These are phyloP conservation scores for Nothophytophthora sp. DNA, from an alignment of 352 stramenopile genomes.

Conservation along the genomic window DNA sequence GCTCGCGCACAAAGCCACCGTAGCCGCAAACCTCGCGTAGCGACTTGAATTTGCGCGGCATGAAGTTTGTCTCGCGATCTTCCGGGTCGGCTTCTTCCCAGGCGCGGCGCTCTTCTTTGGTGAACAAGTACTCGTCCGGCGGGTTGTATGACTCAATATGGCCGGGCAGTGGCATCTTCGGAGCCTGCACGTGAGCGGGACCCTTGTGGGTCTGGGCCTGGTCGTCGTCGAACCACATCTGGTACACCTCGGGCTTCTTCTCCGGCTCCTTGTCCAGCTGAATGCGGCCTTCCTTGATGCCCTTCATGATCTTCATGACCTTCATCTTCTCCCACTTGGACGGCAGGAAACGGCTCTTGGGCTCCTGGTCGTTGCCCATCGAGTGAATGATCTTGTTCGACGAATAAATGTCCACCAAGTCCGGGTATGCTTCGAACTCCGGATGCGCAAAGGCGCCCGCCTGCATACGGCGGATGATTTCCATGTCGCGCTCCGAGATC, in stretches of 20 bases:
- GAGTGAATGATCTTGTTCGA: constrained; percentile 89
- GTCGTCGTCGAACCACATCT: constrained; percentile 94
- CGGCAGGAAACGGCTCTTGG: constrained; percentile 95
- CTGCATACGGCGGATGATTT: constrained; percentile 98
- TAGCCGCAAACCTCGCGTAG: constrained; percentile 97
- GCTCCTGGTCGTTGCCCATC: constrained; percentile 85
- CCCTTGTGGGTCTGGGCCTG: constrained; percentile 90
- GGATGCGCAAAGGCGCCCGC: constrained; percentile 90
- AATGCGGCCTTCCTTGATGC: constrained; percentile 96
- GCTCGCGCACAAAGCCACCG: constrained; percentile 96
- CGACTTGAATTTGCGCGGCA: constrained; percentile 97
- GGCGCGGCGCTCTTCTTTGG: constrained; percentile 94
- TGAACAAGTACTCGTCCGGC: constrained; percentile 98
- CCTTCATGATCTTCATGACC: constrained; percentile 97
- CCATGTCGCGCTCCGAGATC: constrained; percentile 96
- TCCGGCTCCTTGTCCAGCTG: constrained; percentile 91
- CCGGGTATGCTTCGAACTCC: constrained; percentile 91
- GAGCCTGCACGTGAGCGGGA: constrained; percentile 96
- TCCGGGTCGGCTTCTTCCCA: constrained; percentile 96
- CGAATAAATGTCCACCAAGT: constrained; percentile 91
- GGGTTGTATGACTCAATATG: constrained; percentile 99
- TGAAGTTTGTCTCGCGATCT: constrained; percentile 97
- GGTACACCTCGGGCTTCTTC: constrained; percentile 90
- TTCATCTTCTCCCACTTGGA: constrained; percentile 98
- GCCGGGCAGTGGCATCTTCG: constrained; percentile 97